Evolutionary conservation across 306 rosid genomes (phyloP).

Genomic region (Gynostemma pentaphyllum): DNA sequence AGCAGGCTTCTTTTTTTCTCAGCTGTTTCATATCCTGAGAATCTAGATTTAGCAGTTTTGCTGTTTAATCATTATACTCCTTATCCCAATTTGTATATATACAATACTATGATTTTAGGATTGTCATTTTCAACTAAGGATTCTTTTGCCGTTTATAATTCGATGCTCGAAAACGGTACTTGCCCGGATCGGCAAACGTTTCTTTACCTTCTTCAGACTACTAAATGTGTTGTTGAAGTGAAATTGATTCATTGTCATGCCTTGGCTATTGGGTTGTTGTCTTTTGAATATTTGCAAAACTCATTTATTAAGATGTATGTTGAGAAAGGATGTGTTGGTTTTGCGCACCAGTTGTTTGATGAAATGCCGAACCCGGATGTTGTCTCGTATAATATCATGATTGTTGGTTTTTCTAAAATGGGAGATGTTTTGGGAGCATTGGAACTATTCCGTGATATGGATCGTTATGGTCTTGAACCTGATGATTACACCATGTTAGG

Average conservation of each 20-base stretch:
- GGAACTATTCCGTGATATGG: conserved; percentile 29
- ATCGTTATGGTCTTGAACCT: conserved; percentile 19
- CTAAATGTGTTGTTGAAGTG: conserved; percentile 20
- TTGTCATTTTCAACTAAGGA: conserved; percentile 20
- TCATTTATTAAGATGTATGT: conserved; percentile 23
- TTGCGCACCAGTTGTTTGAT: conserved; percentile 27
- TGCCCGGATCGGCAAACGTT: conserved; percentile 37
- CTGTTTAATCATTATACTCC: conserved; percentile 43
- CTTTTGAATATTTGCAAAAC: conserved; percentile 31
- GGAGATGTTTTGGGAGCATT: conserved; percentile 26
- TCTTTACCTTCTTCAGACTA: conserved; percentile 28
- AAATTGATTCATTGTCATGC: conserved; percentile 42
- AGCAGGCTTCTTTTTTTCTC: conserved; percentile 53
- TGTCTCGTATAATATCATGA: conserved; percentile 37
- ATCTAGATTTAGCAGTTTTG: conserved; percentile 32
- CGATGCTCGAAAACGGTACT: conserved; percentile 24
- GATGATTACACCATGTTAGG: conserved; percentile 42
- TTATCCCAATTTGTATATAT: conserved; percentile 39
- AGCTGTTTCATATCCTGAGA: conserved; percentile 36
- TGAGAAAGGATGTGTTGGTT: conserved; percentile 22
- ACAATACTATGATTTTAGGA: conserved; percentile 42
- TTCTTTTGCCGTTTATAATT: conserved; percentile 28
- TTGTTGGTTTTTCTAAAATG: conserved; percentile 31
- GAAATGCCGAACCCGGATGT: conserved; percentile 18
- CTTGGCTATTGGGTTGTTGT: conserved; percentile 29